A percentile compares a stretch with the other conserved stretches of the same genome.
Conservation (phyloP, 169 alveolate genomes). For the Plasmodium coatneyi region DNA sequence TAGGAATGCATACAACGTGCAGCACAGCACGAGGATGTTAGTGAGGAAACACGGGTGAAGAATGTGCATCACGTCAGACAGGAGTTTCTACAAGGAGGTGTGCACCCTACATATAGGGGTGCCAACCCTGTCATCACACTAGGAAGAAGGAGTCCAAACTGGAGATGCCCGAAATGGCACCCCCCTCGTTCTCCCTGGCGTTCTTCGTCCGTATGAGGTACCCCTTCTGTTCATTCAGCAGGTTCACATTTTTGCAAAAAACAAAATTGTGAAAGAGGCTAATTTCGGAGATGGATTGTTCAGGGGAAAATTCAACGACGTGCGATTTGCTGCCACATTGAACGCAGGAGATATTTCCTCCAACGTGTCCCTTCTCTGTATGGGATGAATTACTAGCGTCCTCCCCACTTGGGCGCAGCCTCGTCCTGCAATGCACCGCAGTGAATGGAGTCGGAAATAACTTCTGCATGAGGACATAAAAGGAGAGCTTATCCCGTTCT, state of each 20-base stretch:
- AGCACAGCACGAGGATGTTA: conserved; percentile 86
- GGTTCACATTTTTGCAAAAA: conserved; percentile 39
- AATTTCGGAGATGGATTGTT: conserved; percentile 60
- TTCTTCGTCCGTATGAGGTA: conserved; percentile 84
- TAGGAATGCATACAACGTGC: conserved; percentile 90
- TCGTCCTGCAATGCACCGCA: conserved; percentile 40
- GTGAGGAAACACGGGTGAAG: conserved; percentile 87
- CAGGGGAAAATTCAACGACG: conserved; percentile 24
- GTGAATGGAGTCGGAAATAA: conserved; percentile 44
- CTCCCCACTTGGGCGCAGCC: background rate
- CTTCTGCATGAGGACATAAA: conserved; percentile 47
- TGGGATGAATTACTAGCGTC: background rate
- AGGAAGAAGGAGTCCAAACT: conserved; percentile 85
- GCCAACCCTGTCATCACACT: background rate
- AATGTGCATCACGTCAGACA: conserved; percentile 20
- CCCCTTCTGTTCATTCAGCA: conserved; percentile 81
- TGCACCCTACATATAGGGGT: conserved; percentile 42
- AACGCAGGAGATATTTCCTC: conserved; percentile 5
- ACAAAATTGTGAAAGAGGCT: conserved; percentile 53
- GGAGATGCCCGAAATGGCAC: conserved; percentile 86
- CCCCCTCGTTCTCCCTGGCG: conserved; percentile 83
- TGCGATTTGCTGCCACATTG: conserved; percentile 15
- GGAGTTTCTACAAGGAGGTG: conserved; percentile 84
- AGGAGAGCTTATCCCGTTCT: conserved; percentile 48
- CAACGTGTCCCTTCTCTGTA: background rate